Percentiles rank a stretch among this genome's conserved stretches.
Conservation (phyloP, 1,284 basidiomycete species). For the Sphaerobolus stellatus region DNA sequence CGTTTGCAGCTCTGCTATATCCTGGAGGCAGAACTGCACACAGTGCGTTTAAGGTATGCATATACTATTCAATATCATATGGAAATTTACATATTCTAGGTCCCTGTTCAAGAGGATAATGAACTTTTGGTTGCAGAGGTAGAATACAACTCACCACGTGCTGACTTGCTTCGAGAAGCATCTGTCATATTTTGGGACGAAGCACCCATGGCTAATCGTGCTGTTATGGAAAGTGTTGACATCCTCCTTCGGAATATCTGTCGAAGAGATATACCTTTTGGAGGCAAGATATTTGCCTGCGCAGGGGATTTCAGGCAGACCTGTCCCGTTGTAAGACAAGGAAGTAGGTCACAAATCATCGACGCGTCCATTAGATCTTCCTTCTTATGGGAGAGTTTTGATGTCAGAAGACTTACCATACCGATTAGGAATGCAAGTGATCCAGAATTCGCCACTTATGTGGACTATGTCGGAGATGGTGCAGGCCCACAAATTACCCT, state of each 20-base stretch:
- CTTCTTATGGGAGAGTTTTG: constrained; percentile 32
- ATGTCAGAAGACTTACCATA: constrained; percentile 25
- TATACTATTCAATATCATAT: too few species aligned
- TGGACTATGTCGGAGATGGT: constrained; percentile 41
- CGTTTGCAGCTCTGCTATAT: too few species aligned
- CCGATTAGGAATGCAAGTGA: constrained; percentile 41
- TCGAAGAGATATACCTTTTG: constrained; percentile 29
- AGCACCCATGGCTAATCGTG: constrained; percentile 39
- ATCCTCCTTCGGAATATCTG: constrained; percentile 19
- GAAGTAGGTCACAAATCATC: constrained; percentile 29
- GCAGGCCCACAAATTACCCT: constrained; percentile 29
- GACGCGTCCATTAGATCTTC: constrained; percentile 39
- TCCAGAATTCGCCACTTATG: constrained; percentile 33
- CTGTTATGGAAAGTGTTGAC: constrained; percentile 37
- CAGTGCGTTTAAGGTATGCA: too few species aligned
- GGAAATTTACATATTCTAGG: too few species aligned
- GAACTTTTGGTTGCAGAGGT: too few species aligned
- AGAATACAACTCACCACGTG: too few species aligned
- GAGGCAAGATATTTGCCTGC: constrained; percentile 36
- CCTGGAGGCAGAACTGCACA: too few species aligned
- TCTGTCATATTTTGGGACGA: constrained; percentile 39
- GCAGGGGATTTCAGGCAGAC: constrained; percentile 42
- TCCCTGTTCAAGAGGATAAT: too few species aligned
- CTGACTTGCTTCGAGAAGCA: constrained; percentile 30
- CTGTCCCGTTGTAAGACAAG: constrained; percentile 35